phyloP scores from a whole-genome alignment of 2,329 filamentous ascomycete species.

The Monosporascus sp. region DNA sequence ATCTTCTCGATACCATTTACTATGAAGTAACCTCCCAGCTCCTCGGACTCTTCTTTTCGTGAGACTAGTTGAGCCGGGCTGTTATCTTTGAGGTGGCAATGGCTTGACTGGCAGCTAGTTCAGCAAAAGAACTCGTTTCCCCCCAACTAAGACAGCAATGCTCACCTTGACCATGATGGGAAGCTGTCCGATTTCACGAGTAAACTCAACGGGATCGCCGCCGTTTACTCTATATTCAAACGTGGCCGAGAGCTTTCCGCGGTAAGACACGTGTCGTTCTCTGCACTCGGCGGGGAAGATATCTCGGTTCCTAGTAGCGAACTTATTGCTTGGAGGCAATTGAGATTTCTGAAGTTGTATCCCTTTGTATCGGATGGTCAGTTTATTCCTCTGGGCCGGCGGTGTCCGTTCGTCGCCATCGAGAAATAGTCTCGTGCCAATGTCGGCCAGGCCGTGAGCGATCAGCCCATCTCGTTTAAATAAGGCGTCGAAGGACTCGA shows the following conservation, averaged over 20 bases:
- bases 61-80: conserved; percentile 77
- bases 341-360: conserved; percentile 77
- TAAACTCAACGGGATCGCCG: conserved; percentile 75
- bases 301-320: conserved; percentile 69
- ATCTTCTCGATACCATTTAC: conserved; percentile 98
- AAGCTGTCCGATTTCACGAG: conserved; percentile 80
- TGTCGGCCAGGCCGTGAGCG: conserved; percentile 75
- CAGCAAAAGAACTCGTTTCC: conserved; percentile 3
- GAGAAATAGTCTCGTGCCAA: conserved; percentile 81
- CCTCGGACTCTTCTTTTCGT: conserved; percentile 91
- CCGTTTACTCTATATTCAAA: conserved; percentile 85
- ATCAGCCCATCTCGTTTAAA: conserved; percentile 70
- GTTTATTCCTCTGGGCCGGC: conserved; percentile 60
- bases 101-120: conserved; percentile 59
- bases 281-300: conserved; percentile 90
- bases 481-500: conserved; percentile 91
- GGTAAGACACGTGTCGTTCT: conserved; percentile 87
- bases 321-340: conserved; percentile 78
- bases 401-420: conserved; percentile 68
- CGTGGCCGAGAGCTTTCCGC: conserved; percentile 76
- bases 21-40: conserved; percentile 93
- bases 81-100: conserved; percentile 83
- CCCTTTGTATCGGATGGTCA: conserved; percentile 74
- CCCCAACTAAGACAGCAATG: conserved; percentile 1
- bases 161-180: conserved; percentile 89